Conservation (phyloP, 2,329 filamentous ascomycete genomes). For the Xylariaceae sp. region DNA sequence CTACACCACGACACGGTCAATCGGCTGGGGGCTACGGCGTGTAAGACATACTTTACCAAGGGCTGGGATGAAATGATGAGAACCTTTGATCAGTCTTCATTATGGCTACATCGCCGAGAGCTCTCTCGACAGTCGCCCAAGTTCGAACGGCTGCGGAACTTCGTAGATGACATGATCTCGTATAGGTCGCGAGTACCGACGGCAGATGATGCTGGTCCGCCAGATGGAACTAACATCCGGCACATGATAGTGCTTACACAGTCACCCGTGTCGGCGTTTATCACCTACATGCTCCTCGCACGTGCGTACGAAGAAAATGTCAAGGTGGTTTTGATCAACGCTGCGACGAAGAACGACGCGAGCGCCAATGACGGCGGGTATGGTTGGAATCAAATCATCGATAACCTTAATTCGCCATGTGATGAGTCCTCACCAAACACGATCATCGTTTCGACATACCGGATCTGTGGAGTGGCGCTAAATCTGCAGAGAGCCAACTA, state of each 20-base stretch:
- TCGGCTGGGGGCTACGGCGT: not conserved
- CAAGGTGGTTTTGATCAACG: not conserved
- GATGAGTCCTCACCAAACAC: not conserved
- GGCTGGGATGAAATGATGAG: conserved; percentile 1
- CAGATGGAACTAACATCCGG: not conserved
- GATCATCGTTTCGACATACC: not conserved
- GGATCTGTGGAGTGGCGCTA: conserved; percentile 7
- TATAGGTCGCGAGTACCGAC: not conserved
- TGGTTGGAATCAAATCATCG: not conserved
- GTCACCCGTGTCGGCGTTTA: not conserved
- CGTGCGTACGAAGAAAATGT: not conserved
- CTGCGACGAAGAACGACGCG: not conserved
- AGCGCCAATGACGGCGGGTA: not conserved
- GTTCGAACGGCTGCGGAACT: conserved; percentile 3
- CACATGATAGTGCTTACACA: not conserved
- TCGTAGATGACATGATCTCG: conserved; percentile 3
- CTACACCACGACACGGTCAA: not conserved
- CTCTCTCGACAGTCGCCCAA: not conserved
- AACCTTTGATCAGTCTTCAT: not conserved
- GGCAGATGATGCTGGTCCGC: not conserved
- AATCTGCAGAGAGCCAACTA: conserved; percentile 16
- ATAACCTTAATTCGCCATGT: conserved; percentile 1
- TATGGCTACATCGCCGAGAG: conserved; percentile 1
- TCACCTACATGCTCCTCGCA: not conserved
- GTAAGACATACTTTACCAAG: conserved; percentile 1